Evolutionary conservation across 768 basidiomycete genomes (phyloP), one percentile per base, ranked within the genome.

Genomic region (Coprinopsis marcescibilis): DNA sequence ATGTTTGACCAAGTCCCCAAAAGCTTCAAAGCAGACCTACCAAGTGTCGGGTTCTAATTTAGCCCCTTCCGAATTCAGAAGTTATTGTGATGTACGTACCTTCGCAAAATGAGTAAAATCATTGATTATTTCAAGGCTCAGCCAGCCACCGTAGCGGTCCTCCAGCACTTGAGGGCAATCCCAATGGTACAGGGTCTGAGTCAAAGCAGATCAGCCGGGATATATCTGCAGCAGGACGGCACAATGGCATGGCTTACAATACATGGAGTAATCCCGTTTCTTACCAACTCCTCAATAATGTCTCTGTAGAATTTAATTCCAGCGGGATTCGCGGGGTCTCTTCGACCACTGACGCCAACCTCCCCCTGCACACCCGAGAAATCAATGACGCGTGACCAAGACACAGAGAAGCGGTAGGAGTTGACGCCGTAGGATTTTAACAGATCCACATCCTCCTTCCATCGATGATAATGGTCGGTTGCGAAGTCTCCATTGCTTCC

Each of bases 91-190:
- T 8, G 20, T 8, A 19, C 59, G 29, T 42, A 70, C 78, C 55
- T 65, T 67, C 19, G 85, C 77, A 57, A 83, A 89, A 52, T 73
- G 65, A 21, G 72, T 70, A 45, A 71, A 88, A 60, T 89, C 86
- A 29, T 71, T 62, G 12, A 83, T 65, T 41, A 85, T 75, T 46
- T 81, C 71, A 52, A 74, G 77, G 63, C 78, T 76, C n/a, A 85
- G 65, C 85, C 83, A 89, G 2, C 85, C 85, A 2, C 78, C 79
- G 58, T 89, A 89, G 41, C 81, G 72, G 45, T 87, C 80, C 29
- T 85, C 75, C 35, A 91, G 68, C 1, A 65, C 78, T 59, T 85
- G 81, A 3, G 87, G 87, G 5, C 87, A 69, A 54, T 89, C 86
- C 86, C 85, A 88, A 57, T 83, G 84, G 59, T 83, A 84, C 38